Conservation (phyloP, 2,329 filamentous ascomycete species). For the Elsinoe arachidis region DNA sequence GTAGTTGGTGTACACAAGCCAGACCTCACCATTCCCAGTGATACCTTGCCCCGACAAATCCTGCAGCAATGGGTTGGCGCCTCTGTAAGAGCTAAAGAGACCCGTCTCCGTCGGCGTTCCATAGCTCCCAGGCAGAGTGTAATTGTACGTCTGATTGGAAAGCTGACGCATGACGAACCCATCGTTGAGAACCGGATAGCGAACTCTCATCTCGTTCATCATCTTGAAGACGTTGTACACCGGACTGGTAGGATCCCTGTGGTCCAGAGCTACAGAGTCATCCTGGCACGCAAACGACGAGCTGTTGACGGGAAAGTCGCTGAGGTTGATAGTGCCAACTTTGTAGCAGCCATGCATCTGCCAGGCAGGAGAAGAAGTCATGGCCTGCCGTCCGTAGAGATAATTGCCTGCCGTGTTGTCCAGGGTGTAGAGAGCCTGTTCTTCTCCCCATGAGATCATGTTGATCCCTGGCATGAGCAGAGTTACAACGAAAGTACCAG, state of each 20-base stretch:
- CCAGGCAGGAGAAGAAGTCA: slow-evolving; percentile 55
- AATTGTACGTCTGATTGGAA: slow-evolving; percentile 47
- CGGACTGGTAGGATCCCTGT: slow-evolving; percentile 54
- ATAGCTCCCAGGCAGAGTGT: slow-evolving; percentile 45
- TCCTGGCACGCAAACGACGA: slow-evolving; percentile 49
- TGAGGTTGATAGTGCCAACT: slow-evolving; percentile 49
- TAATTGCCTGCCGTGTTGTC: slow-evolving; percentile 58
- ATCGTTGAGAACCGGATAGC: slow-evolving; percentile 52
- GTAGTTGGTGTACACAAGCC: slow-evolving; percentile 46
- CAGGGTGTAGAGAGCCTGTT: slow-evolving; percentile 55
- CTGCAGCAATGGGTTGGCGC: slow-evolving; percentile 43
- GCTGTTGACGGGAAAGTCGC: slow-evolving; percentile 48
- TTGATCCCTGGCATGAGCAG: slow-evolving; percentile 54
- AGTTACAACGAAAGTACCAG: slow-evolving; percentile 52
- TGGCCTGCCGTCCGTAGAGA: slow-evolving; percentile 55
- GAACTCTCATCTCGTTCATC: slow-evolving; percentile 51
- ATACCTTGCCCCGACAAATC: slow-evolving; percentile 35
- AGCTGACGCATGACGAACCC: slow-evolving; percentile 48
- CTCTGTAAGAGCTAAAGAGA: slow-evolving; percentile 52
- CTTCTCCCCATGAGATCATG: slow-evolving; percentile 54
- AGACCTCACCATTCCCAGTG: slow-evolving; percentile 31
- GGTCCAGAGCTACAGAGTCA: slow-evolving; percentile 49
- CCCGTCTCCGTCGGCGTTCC: slow-evolving; percentile 47
- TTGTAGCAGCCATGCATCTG: slow-evolving; percentile 56
- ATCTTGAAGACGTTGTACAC: slow-evolving; percentile 53